Percentiles rank a stretch among this genome's conserved stretches.
These are phyloP conservation scores for Ocimum tenuiflorum DNA, from an alignment of 257 asterid species.

Conservation along the genomic window DNA sequence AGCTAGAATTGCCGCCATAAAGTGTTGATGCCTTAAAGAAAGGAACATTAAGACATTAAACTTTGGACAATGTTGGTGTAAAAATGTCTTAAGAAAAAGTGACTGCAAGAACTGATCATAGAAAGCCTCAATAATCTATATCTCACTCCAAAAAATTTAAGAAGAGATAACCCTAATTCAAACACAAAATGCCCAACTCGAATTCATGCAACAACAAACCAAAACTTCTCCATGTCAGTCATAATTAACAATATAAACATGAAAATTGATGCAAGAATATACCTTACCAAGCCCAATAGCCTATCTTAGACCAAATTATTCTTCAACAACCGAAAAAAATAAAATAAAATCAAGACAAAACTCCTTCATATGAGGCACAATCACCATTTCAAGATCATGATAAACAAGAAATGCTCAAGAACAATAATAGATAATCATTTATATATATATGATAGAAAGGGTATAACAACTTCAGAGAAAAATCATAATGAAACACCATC, in stretches of 20 bases:
- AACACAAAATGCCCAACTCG: too few relatives aligned
- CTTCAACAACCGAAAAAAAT: not conserved
- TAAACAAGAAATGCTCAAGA: not conserved
- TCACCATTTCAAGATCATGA: not conserved
- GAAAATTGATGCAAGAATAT: not conserved
- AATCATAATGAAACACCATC: not conserved
- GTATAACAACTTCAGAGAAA: not conserved
- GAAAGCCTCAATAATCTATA: not conserved
- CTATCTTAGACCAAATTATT: not conserved
- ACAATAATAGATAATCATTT: not conserved
- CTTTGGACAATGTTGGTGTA: not conserved
- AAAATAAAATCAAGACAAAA: not conserved
- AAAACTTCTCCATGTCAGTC: too few relatives aligned
- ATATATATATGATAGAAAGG: not conserved
- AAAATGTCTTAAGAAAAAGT: not conserved
- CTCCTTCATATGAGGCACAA: not conserved
- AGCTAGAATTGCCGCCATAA: constrained; percentile 68
- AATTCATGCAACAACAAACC: too few relatives aligned
- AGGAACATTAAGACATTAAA: not conserved
- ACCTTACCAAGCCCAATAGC: not conserved
- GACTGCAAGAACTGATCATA: not conserved
- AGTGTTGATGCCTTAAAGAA: constrained; percentile 28
- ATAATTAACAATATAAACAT: too few relatives aligned
- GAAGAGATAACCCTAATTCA: too few relatives aligned
- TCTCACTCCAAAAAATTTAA: not conserved